These are phyloP conservation scores for Thymus mandschuricus DNA, from an alignment of 257 asterid species.

Conservation along the genomic window DNA sequence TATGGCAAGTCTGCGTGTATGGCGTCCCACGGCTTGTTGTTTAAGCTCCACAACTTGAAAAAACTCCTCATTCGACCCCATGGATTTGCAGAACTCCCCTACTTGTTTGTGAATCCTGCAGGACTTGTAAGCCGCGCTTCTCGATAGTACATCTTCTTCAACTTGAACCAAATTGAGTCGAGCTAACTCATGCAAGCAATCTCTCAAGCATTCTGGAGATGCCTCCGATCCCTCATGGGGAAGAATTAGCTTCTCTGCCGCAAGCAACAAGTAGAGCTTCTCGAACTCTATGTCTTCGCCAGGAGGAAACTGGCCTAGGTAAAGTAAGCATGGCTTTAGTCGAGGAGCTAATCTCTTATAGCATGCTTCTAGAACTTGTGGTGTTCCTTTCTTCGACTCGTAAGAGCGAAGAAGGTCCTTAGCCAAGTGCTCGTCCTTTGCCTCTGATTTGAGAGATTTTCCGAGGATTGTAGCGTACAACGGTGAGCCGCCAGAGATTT, in stretches of 20 bases:
- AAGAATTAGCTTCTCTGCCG: neutral
- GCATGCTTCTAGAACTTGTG: neutral
- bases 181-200: no score
- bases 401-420: neutral
- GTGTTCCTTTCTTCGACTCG: neutral
- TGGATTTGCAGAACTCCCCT: neutral
- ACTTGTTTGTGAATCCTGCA: neutral
- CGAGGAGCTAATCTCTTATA: conserved; percentile 25
- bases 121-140: no score
- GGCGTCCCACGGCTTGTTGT: no score
- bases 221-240: no score
- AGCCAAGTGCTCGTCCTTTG: neutral
- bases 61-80: neutral
- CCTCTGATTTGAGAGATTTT: neutral
- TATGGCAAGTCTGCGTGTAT: conserved; percentile 13
- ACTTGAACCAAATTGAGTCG: neutral
- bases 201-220: no score
- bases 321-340: conserved; percentile 38
- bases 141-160: neutral
- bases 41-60: no score
- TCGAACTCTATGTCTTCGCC: neutral
- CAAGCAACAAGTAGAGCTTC: neutral
- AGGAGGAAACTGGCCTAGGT: conserved; percentile 35
- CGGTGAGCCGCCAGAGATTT: conserved; percentile 17
- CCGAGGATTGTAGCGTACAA: neutral